Base-by-base conservation (phyloP, 208 protist species). In the Trypanosoma rangeli region DNA sequence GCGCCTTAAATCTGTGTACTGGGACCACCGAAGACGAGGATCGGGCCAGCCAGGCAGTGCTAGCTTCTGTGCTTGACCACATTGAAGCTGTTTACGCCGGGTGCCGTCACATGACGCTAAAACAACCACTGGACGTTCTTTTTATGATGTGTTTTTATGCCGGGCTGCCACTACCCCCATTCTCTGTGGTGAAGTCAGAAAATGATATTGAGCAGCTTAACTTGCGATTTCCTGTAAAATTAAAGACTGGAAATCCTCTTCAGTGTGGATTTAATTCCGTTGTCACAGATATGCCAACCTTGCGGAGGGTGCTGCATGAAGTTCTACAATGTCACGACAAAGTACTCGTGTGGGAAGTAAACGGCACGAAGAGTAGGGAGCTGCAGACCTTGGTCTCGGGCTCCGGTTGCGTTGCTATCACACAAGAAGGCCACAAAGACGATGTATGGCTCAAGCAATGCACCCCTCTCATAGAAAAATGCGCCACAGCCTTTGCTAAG, bases 141-240 rank as follows among this genome's bases (percentile, higher is more conserved):
- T 74, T 91, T 46, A 91, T 94, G 89, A 89, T 92, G 80, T 76
- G 83, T 26, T 80, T 68, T 64, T 94, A 94, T 76, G 89, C 85
- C 9, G 76, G 74, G 18, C 57, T 94, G 28, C 78, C 82, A 15
- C 46, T 94, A 24, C 84, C 89, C 13, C 76, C 68, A 8, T 92
- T 86, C 62, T 61, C 72, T n/a, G 74, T 93, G 26, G 60, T 90
- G 28, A 56, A 60, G 15, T 63, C 58, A 12, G 59, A 56, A 31
- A 70, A 50, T 1, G 79, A 83, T 5, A 71, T 76, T 35, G 53
- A 63, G 13, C 57, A 55, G 3, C 76, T 78, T 18, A 80, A 54
- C 10, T 74, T 58, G 20, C 68, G 24, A 12, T 68, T 68, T 64
- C 63, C 63, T 46, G 29, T 79, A 12, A 63, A 59, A 46, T 0